Conservation (phyloP, 2,329 filamentous ascomycete genomes). For the Xylariaceae sp. region DNA sequence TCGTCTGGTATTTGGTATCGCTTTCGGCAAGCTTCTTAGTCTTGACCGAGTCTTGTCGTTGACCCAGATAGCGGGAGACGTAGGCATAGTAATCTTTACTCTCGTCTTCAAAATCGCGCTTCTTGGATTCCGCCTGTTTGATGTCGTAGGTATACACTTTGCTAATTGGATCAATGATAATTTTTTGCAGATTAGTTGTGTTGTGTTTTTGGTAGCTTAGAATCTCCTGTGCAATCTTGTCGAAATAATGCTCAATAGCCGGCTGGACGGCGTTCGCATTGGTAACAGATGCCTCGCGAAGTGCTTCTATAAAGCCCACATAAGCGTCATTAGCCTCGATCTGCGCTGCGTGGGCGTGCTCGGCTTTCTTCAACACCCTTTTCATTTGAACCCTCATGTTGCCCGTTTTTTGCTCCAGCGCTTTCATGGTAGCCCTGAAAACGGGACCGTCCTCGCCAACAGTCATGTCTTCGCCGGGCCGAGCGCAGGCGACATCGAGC, state of each 20-base stretch:
- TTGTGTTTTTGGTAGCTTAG: conserved; percentile 83
- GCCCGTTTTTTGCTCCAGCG: conserved; percentile 91
- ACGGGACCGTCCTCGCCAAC: conserved; percentile 88
- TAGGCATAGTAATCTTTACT: conserved; percentile 98
- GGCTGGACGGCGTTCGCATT: conserved; percentile 97
- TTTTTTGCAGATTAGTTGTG: conserved; percentile 76
- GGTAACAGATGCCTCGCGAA: conserved; percentile 82
- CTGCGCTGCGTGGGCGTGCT: conserved; percentile 78
- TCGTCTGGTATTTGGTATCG: conserved; percentile 92
- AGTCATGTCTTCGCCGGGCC: conserved; percentile 80
- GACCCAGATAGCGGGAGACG: conserved; percentile 90
- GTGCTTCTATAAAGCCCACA: conserved; percentile 73
- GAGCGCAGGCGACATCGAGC: conserved; percentile 81
- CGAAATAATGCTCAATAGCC: conserved; percentile 95
- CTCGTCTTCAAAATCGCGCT: conserved; percentile 96
- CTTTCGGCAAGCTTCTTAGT: conserved; percentile 95
- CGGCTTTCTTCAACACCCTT: conserved; percentile 90
- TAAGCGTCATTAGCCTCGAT: conserved; percentile 82
- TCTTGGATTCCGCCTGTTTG: conserved; percentile 95
- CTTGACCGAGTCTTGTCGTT: conserved; percentile 91
- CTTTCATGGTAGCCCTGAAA: conserved; percentile 95
- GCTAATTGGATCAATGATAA: conserved; percentile 89
- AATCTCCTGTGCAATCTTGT: conserved; percentile 92
- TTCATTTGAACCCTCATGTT: conserved; percentile 95
- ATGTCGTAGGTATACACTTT: conserved; percentile 94